Base-by-base conservation (phyloP, 352 stramenopile species). In the Globisporangium splendens region DNA sequence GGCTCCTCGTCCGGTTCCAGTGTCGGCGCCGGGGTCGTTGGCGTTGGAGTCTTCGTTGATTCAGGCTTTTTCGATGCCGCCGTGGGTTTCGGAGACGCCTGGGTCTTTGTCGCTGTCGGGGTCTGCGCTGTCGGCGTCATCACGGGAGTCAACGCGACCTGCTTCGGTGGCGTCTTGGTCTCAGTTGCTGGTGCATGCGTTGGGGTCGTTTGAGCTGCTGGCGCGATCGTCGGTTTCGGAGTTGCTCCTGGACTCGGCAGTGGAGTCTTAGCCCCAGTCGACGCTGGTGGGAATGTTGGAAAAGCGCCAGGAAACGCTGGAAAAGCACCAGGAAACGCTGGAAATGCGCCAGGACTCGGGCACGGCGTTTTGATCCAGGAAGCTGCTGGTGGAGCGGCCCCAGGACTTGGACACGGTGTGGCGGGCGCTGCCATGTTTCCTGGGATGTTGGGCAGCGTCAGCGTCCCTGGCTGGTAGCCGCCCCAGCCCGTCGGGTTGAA, bases 401-500 rank as follows among this genome's bases (percentile, higher is more conserved):
- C 24, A 6, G 24, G 24, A 31, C 24, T 31, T 5, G 24, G 24
- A 5, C 24, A 31, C 28, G 28, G 28, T 8, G 28, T 35, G 3
- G 28, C 2, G 7, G 28, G 28, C 28, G 5, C 28, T 10, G 28
- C 28, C 28, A 35, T 8, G 28, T 35, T 35, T 4, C 28, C 15
- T 1, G 38, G 20, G 41, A 31, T 49, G 12, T 6, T 50, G 15
- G 56, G 17, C 18, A 46, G 56, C 18, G 54, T 46, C 17, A 62
- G 47, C 21, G 12, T 62, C 7, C 56, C 56, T 13, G 56, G 56
- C 2, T 21, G 20, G 56, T 50, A 62, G 7, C 38, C 42, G 4
- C 46, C 46, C 56, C 56, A 62, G 11, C 56, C 56, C 10, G 35
- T 28, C 7, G 56, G 56, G 18, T 43, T 62, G 31, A 62, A 62